These are phyloP conservation scores for Eucalyptus caleyi DNA, from an alignment of 345 rosid species.

Conservation along the genomic window DNA sequence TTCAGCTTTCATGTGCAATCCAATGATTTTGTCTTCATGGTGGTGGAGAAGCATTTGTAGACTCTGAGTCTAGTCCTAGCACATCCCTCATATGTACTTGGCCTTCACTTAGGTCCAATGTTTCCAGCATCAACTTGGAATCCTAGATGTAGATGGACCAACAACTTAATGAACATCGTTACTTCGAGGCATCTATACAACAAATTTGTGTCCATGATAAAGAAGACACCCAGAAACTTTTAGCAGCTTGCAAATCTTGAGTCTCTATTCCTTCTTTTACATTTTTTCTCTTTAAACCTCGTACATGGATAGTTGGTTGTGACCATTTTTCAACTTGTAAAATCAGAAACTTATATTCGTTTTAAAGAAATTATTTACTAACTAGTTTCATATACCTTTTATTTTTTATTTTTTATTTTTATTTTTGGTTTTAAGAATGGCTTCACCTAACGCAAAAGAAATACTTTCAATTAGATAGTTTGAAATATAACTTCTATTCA, in stretches of 20 bases:
- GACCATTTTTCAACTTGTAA: not conserved
- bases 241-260: not conserved
- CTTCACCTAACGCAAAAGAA: not conserved
- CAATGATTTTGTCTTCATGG: not conserved
- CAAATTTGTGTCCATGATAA: not conserved
- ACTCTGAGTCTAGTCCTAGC: not conserved
- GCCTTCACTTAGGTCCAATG: not conserved
- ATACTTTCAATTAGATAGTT: not conserved
- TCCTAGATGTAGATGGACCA: not conserved
- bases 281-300: not conserved
- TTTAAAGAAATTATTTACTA: not conserved
- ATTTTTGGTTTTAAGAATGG: not conserved
- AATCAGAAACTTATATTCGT: no score
- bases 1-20: not conserved
- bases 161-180: not conserved
- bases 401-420: no score
- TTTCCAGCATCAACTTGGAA: not conserved
- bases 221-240: not conserved
- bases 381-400: not conserved
- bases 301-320: not conserved
- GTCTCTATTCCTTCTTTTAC: not conserved
- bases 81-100: not conserved
- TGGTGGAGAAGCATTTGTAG: not conserved
- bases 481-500: no score
- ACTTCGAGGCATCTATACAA: not conserved